Evolutionary conservation across 768 basidiomycete species (phyloP).

Genomic region (Lepiota subincarnata): DNA sequence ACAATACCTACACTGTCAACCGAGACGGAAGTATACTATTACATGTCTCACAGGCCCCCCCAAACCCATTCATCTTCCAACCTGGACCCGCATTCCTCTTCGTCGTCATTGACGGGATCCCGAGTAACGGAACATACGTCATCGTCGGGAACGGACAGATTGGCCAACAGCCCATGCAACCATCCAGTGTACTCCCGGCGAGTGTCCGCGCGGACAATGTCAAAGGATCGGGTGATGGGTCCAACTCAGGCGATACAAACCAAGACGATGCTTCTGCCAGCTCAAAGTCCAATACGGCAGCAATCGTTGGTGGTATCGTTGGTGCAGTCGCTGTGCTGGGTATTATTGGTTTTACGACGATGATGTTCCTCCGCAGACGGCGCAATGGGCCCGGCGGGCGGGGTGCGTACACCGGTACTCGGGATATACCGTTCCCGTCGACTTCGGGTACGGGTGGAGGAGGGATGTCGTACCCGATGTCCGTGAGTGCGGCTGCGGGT

Average conservation of each 20-base stretch:
- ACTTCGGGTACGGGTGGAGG: constrained; percentile 24
- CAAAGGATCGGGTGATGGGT: constrained; percentile 28
- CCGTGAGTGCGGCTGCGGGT: constrained; percentile 14
- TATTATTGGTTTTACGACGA: constrained; percentile 30
- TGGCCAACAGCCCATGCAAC: constrained; percentile 58
- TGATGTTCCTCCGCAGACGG: constrained; percentile 14
- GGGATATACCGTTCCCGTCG: constrained; percentile 15
- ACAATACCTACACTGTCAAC: constrained; percentile 81
- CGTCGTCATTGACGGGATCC: constrained; percentile 81
- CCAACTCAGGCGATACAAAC: constrained; percentile 11
- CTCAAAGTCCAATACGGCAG: constrained; percentile 31
- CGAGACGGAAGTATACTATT: constrained; percentile 71
- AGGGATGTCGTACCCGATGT: constrained; percentile 23
- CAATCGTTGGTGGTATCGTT: constrained; percentile 47
- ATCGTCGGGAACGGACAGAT: constrained; percentile 78
- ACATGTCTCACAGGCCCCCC: constrained; percentile 79
- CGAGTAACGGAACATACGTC: constrained; percentile 72
- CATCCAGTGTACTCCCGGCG: constrained; percentile 43
- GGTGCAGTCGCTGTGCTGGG: constrained; percentile 51
- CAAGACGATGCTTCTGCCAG: constrained; percentile 13
- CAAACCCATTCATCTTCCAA: constrained; percentile 81
- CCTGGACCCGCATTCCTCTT: constrained; percentile 86
- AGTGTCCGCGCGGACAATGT: constrained; percentile 43
- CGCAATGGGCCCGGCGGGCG: constrained; percentile 8
- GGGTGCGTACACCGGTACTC: neutral